A percentile compares a stretch with the other conserved stretches of the same genome.
Evolutionary conservation across 306 rosid genomes (phyloP).

Genomic region (Vigna hirtella): DNA sequence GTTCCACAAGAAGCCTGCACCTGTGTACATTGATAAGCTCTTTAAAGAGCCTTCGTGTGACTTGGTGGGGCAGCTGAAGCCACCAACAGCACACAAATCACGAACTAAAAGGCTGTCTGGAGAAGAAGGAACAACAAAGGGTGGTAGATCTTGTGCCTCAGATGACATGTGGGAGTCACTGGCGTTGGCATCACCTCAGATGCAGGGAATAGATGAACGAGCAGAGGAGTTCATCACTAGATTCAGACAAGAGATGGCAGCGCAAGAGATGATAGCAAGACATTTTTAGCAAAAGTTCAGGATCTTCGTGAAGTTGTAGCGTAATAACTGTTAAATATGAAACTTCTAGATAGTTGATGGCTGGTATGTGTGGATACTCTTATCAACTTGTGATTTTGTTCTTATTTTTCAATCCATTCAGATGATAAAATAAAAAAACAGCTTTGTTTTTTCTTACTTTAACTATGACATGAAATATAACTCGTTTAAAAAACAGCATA

Average conservation of each 20-base stretch:
- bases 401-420: not conserved
- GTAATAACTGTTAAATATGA: not conserved
- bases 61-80: slow-evolving; percentile 38
- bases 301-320: not conserved
- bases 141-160: slow-evolving; percentile 15
- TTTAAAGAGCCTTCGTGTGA: slow-evolving; percentile 54
- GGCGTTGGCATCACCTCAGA: slow-evolving; percentile 64
- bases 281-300: slow-evolving; percentile 18
- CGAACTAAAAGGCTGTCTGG: not conserved
- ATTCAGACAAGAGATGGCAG: slow-evolving; percentile 63
- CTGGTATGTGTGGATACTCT: not conserved
- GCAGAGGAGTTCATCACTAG: slow-evolving; percentile 74
- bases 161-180: slow-evolving; percentile 78
- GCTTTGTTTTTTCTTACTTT: not conserved
- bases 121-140: slow-evolving; percentile 29
- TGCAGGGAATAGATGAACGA: slow-evolving; percentile 70
- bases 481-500: too few species aligned
- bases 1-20: slow-evolving; percentile 45
- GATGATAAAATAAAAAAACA: not conserved
- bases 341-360: not conserved
- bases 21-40: slow-evolving; percentile 71
- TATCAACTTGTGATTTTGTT: not conserved
- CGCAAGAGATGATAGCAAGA: slow-evolving; percentile 59
- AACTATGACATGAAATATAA: not conserved
- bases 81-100: slow-evolving; percentile 3